These are phyloP conservation scores for Colletotrichum somersetense DNA, from an alignment of 2,329 filamentous ascomycete species.

Conservation along the genomic window DNA sequence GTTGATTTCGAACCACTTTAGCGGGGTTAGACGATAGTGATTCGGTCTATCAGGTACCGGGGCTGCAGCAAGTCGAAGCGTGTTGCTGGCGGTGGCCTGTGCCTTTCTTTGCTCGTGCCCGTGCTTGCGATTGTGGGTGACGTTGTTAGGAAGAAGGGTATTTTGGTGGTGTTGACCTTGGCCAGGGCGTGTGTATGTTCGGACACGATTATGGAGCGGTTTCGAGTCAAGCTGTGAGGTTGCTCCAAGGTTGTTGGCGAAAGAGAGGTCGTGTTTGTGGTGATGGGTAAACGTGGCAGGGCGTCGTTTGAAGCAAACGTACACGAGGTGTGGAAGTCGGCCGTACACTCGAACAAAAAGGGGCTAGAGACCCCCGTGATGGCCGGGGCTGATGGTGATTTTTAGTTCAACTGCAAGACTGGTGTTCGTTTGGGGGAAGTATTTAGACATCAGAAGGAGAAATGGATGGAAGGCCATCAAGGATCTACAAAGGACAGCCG, in stretches of 20 bases:
- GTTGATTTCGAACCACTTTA: background rate
- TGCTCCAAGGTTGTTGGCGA: background rate
- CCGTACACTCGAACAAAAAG: background rate
- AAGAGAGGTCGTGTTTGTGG: background rate
- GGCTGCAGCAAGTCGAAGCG: background rate
- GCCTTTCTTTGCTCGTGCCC: background rate
- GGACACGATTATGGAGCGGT: background rate
- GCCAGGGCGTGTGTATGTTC: too few relatives aligned
- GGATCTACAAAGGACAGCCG: conserved; percentile 8
- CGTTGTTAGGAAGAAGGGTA: background rate
- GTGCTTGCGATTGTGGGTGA: background rate
- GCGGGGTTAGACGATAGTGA: background rate
- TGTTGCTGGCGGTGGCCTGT: background rate
- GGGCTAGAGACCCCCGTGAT: background rate
- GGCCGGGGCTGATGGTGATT: background rate
- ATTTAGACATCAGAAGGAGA: background rate
- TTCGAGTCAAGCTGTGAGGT: background rate
- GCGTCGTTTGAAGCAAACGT: background rate
- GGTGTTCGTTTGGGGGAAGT: background rate
- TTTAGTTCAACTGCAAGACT: background rate
- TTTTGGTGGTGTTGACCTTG: background rate
- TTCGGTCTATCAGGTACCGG: background rate
- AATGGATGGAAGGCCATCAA: background rate
- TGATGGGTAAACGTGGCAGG: background rate
- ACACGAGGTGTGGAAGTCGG: background rate